These are phyloP conservation scores for Tylopilus subfusipes DNA, from an alignment of 768 basidiomycete genomes.

Conservation along the genomic window DNA sequence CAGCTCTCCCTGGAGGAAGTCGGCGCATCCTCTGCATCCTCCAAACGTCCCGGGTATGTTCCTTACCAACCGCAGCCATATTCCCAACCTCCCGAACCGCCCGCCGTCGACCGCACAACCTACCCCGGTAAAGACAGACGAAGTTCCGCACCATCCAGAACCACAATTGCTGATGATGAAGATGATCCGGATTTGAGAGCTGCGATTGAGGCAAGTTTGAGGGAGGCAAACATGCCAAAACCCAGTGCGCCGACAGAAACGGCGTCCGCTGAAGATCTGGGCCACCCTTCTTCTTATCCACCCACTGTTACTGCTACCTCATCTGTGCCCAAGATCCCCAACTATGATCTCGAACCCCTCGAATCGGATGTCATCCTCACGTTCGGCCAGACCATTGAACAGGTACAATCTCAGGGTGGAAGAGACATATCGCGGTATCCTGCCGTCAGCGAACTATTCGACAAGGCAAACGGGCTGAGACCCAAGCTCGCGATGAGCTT, in stretches of 20 bases:
- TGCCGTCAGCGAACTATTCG: constrained; percentile 79
- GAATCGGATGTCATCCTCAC: constrained; percentile 87
- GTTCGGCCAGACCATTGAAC: constrained; percentile 87
- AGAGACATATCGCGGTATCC: constrained; percentile 78
- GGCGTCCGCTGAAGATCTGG: constrained; percentile 51
- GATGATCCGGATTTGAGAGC: constrained; percentile 90
- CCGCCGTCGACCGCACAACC: constrained; percentile 52
- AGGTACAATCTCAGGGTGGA: constrained; percentile 74
- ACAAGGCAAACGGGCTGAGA: constrained; percentile 72
- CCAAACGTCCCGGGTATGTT: constrained; percentile 62
- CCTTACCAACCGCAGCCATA: constrained; percentile 48
- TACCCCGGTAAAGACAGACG: constrained; percentile 33
- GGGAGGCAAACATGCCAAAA: constrained; percentile 75
- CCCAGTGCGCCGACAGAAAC: constrained; percentile 72
- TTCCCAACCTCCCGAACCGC: constrained; percentile 64
- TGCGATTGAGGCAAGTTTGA: constrained; percentile 91
- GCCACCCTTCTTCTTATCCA: constrained; percentile 45
- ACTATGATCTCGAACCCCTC: constrained; percentile 74
- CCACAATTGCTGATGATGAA: constrained; percentile 53
- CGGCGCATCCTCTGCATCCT: constrained; percentile 41
- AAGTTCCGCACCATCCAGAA: constrained; percentile 19
- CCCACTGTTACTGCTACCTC: constrained; percentile 37
- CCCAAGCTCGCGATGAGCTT: constrained; percentile 81
- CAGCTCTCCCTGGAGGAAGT: constrained; percentile 85
- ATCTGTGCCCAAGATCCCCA: constrained; percentile 55